Evolutionary conservation across 768 basidiomycete genomes (phyloP), one percentile per base, ranked within the genome.

Genomic region (Pleurotus giganteus): DNA sequence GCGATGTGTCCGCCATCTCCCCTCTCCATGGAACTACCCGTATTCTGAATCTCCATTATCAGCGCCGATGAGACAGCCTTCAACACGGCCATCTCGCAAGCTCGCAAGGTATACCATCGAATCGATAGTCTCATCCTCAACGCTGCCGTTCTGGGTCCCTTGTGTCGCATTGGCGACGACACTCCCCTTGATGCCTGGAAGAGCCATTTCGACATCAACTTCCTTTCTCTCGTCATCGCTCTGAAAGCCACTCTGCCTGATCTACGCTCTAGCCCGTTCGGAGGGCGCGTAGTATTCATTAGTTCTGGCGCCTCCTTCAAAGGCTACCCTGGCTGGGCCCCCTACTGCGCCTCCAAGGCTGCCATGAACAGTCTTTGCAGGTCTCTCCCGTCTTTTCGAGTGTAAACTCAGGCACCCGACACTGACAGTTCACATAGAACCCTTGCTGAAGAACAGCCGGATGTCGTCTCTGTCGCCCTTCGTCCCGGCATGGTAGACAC

Each of bases 401-500:
- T 34, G 19, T 19, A 36, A 26, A 32, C 13, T 21, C 15, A n/a
- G 3, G 50, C 39, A 12, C 45, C 50, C 34, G n/a, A 29, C 47
- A 32, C 24, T 17, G 39, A 47, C 47, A 12, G 29, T 43, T 39
- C 31, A 26, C 31, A 32, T 46, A 93, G 94, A 68, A 96, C 93
- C 0, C 73, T 96, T 17, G 89, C 86, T 15, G 81, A 81, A 61
- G 95, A 97, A 66, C 94, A 97, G 67, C 82, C 83, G n/a, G 73
- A 77, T 29, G 72, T 97, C 32, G 76, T 80, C 6, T 83, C 85
- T 2, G 78, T 95, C 28, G 88, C 94, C 13, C 61, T 97, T 2
- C 82, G 94, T 3, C 95, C 95, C 0, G 95, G 95, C 12, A 86
- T 86, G 70, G 92, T 97, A 24, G 85, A 95, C 57, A 95, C 93